Evolutionary conservation across 331 rosid genomes (phyloP).

Genomic region (Quercus lobata): DNA sequence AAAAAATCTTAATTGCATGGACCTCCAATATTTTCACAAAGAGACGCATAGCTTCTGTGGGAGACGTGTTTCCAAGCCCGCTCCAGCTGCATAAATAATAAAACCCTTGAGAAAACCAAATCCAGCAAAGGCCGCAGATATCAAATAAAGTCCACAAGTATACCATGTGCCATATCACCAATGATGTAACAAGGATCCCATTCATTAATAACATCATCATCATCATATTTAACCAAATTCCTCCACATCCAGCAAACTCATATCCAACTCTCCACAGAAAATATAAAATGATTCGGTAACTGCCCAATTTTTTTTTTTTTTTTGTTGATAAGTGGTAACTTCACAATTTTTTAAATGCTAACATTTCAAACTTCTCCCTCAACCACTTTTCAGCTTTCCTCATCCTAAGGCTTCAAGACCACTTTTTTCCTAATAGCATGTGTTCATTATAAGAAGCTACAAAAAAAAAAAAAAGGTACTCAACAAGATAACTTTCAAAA

Average conservation of each 20-base stretch:
- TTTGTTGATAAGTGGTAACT: too few relatives aligned
- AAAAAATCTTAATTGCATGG: not conserved
- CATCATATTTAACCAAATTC: too few relatives aligned
- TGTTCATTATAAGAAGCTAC: not conserved
- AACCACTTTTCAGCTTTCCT: too few relatives aligned
- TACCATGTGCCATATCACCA: not conserved
- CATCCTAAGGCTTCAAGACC: too few relatives aligned
- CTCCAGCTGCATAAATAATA: constrained; percentile 78
- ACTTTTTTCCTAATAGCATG: too few relatives aligned
- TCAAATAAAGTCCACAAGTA: not conserved
- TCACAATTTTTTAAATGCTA: too few relatives aligned
- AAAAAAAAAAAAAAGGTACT: not conserved
- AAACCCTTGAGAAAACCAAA: constrained; percentile 14
- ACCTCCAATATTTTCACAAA: constrained; percentile 99
- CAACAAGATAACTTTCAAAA: not conserved
- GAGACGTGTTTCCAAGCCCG: constrained; percentile 82
- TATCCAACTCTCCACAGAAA: not conserved
- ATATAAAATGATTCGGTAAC: too few relatives aligned
- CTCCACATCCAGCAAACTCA: not conserved
- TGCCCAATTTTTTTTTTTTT: too few relatives aligned
- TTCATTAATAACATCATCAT: not conserved
- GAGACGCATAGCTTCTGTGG: constrained; percentile 96
- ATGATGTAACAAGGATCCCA: not conserved
- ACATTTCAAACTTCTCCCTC: too few relatives aligned
- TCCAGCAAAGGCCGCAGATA: constrained; percentile 3